These are phyloP conservation scores for Coemansia sp. DNA, from an alignment of 192 early-diverging fungal genomes.

Conservation along the genomic window DNA sequence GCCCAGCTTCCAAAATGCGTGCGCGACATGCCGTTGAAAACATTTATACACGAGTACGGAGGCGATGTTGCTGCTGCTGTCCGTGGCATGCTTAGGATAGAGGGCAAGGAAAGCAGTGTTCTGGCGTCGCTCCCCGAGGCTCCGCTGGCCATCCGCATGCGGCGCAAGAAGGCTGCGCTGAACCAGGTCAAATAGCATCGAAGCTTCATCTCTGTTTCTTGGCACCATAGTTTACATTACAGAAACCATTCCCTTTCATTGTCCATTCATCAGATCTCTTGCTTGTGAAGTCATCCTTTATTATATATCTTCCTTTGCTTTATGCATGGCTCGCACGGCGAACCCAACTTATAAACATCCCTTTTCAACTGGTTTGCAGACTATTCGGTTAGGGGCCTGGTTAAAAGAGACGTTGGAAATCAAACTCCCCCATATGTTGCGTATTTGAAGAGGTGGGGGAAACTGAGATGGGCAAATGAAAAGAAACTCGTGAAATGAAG, in stretches of 20 bases:
- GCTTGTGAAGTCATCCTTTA: background rate
- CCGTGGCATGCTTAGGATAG: conserved; percentile 33
- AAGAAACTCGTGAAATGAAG: background rate
- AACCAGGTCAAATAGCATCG: conserved; percentile 4
- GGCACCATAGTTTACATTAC: too few species aligned
- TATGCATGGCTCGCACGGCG: too few species aligned
- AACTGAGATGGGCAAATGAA: background rate
- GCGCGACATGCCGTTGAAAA: conserved; percentile 45
- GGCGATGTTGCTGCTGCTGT: conserved; percentile 44
- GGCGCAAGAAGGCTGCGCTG: conserved; percentile 26
- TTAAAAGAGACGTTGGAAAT: too few species aligned
- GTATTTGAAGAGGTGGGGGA: too few species aligned
- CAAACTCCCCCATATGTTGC: too few species aligned
- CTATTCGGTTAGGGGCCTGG: too few species aligned
- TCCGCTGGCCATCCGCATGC: conserved; percentile 36
- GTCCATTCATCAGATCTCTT: too few species aligned
- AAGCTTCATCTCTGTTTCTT: background rate
- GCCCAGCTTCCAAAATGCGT: conserved; percentile 46
- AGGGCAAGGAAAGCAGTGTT: conserved; percentile 7
- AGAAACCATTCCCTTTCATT: too few species aligned
- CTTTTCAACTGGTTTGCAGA: too few species aligned
- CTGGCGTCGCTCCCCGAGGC: conserved; percentile 30
- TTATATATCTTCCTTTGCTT: conserved; percentile 1
- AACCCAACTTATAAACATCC: too few species aligned
- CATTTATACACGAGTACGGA: conserved; percentile 41